A percentile compares a stretch with the other conserved stretches of the same genome.
These are phyloP conservation scores for Scenedesmus sp. DNA, from an alignment of 163 green algal species.

Conservation along the genomic window DNA sequence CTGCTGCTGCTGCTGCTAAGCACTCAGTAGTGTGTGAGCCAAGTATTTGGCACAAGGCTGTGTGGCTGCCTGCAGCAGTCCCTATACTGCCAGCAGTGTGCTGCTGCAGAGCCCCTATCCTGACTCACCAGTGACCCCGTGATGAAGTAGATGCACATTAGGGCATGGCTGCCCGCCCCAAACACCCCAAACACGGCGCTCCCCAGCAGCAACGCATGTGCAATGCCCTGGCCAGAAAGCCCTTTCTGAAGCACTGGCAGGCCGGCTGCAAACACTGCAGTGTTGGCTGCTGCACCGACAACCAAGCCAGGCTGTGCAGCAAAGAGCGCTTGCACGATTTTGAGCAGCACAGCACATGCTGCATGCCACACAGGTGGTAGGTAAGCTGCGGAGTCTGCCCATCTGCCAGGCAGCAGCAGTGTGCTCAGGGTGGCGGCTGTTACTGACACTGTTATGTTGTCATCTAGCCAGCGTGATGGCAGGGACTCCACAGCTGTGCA, in stretches of 20 bases:
- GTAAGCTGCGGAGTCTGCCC: neutral
- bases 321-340: too few species aligned
- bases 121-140: conserved; percentile 86
- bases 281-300: conserved; percentile 65
- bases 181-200: conserved; percentile 86
- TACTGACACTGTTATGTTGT: neutral
- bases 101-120: neutral
- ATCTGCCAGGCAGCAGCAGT: neutral
- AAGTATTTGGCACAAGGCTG: neutral
- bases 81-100: neutral
- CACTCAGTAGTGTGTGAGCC: too few species aligned
- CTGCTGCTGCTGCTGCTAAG: conserved; percentile 41
- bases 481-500: neutral
- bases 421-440: neutral
- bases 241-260: conserved; percentile 81
- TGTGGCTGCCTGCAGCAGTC: neutral
- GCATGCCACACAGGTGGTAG: neutral
- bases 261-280: conserved; percentile 67
- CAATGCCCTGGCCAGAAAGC: conserved; percentile 82
- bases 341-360: neutral
- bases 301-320: conserved; percentile 64
- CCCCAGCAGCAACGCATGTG: conserved; percentile 90
- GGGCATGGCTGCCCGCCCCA: conserved; percentile 80
- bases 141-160: conserved; percentile 98
- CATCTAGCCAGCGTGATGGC: neutral